phyloP scores from a whole-genome alignment of 1,139 yeast species.

The Petasospora fabianii region DNA sequence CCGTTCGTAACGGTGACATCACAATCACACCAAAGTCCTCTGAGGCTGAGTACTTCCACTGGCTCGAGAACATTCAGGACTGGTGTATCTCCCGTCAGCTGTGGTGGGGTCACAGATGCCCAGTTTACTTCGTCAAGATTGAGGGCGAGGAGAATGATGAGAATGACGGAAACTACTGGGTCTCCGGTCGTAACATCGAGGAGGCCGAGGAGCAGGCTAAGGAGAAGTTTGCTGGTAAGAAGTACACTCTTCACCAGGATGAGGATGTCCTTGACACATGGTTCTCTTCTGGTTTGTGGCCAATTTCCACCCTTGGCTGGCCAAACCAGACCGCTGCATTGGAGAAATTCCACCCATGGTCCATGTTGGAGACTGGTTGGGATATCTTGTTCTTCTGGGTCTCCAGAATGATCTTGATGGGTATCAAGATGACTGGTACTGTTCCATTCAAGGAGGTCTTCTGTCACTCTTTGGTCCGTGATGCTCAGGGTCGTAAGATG shows the following conservation, averaged over 20 bases:
- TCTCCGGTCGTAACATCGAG: constrained; percentile 77
- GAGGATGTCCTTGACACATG: constrained; percentile 98
- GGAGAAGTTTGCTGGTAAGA: constrained; percentile 63
- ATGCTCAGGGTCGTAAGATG: constrained; percentile 99
- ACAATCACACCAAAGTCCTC: constrained; percentile 84
- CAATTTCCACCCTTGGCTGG: constrained; percentile 96
- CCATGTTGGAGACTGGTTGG: constrained; percentile 98
- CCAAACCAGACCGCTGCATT: constrained; percentile 76
- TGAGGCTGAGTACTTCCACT: constrained; percentile 89
- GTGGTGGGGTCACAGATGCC: constrained; percentile 99
- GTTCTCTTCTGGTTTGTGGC: constrained; percentile 99
- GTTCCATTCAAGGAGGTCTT: constrained; percentile 95
- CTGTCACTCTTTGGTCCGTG: constrained; percentile 98
- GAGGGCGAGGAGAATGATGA: constrained; percentile 58
- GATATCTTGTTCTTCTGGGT: constrained; percentile 99
- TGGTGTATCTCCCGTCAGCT: constrained; percentile 99
- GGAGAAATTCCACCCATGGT: constrained; percentile 81
- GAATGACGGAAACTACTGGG: constrained; percentile 77
- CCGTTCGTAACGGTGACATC: constrained; percentile 79
- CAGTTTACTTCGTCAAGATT: constrained; percentile 81
- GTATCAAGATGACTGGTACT: constrained; percentile 84
- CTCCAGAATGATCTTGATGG: constrained; percentile 90
- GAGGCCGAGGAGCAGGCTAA: constrained; percentile 86
- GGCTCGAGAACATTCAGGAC: constrained; percentile 96
- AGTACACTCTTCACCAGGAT: constrained; percentile 82